Conservation (phyloP, 148 eudicot species). For the Rhododendron kiyosumense region DNA sequence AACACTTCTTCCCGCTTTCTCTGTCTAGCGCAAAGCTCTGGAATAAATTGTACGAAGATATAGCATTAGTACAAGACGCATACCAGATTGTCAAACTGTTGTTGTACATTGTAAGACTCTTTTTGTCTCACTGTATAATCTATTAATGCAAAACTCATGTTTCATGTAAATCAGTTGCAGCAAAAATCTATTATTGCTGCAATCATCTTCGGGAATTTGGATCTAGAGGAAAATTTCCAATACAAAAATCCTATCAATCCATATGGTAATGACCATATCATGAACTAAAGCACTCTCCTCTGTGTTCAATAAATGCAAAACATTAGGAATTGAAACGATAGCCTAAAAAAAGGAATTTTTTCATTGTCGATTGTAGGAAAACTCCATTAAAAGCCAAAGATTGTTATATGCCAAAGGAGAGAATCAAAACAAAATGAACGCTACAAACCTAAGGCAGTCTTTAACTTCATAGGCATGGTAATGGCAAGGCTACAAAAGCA, state of each 20-base stretch:
- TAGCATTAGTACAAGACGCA: not conserved
- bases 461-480: not conserved
- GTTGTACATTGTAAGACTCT: not conserved
- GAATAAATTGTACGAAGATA: not conserved
- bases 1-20: slow-evolving; percentile 59
- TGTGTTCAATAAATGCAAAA: not conserved
- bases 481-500: not conserved
- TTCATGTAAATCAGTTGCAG: not conserved
- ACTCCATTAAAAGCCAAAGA: not conserved
- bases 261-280: not conserved
- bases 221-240: not conserved
- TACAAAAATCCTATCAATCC: not conserved
- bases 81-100: not conserved
- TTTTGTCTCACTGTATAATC: not conserved
- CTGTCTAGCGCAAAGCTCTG: slow-evolving; percentile 66
- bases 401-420: not conserved
- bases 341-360: not conserved
- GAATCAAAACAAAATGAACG: not conserved
- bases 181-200: not conserved
- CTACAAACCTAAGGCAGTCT: not conserved
- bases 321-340: not conserved
- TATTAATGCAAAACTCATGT: not conserved
- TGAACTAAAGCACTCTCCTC: not conserved
- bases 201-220: not conserved
- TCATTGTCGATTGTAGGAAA: not conserved